Percentiles rank a stretch among this genome's conserved stretches.
Conservation (phyloP, 345 rosid genomes). For the Microthlaspi erraticum region DNA sequence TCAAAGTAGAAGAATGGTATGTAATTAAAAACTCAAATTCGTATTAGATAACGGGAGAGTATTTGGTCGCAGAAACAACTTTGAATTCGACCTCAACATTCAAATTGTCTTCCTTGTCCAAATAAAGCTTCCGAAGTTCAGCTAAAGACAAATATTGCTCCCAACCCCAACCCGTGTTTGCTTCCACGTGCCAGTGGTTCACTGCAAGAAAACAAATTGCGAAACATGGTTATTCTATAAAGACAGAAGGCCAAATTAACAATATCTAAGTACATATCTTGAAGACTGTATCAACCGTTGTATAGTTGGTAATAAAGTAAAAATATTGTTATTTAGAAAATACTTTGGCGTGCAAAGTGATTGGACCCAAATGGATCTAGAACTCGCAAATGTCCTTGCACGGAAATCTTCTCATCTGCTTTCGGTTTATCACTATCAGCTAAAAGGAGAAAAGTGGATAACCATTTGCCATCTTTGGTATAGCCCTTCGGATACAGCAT, state of each 20-base stretch:
- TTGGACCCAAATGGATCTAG: slow-evolving; percentile 3
- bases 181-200: background rate
- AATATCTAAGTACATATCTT: background rate
- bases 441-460: background rate
- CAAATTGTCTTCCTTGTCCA: slow-evolving; percentile 2
- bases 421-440: background rate
- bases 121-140: background rate
- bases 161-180: background rate
- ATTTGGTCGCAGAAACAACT: too few species aligned
- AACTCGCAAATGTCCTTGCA: background rate
- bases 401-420: slow-evolving; percentile 3
- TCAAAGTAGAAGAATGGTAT: too few species aligned
- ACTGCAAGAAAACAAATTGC: background rate
- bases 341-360: background rate
- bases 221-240: too few species aligned
- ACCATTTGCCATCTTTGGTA: background rate
- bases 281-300: background rate
- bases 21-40: too few species aligned
- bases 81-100: background rate
- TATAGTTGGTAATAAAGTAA: too few species aligned
- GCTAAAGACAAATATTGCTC: background rate
- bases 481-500: background rate
- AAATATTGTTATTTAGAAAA: background rate
- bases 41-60: too few species aligned
- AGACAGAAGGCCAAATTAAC: too few species aligned